A percentile compares a stretch with the other conserved stretches of the same genome.
phyloP scores from a whole-genome alignment of 2,329 filamentous ascomycete genomes.

The Penicillium vulpinum region DNA sequence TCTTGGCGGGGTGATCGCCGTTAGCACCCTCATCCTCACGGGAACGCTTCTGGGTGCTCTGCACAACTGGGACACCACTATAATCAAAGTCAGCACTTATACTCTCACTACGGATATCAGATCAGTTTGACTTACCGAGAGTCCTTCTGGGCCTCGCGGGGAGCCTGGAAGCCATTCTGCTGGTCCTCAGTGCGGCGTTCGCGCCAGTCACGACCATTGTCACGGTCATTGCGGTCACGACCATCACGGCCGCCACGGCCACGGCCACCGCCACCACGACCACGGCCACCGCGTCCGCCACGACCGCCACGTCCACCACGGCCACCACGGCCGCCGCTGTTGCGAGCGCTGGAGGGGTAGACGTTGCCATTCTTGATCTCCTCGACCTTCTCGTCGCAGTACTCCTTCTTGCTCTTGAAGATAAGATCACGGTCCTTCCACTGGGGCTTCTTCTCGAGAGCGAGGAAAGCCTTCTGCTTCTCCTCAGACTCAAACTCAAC shows the following conservation, averaged over 20 bases:
- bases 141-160: conserved; percentile 41
- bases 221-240: conserved; percentile 29
- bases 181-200: conserved; percentile 48
- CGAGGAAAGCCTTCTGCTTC: conserved; percentile 75
- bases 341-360: conserved; percentile 46
- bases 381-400: conserved; percentile 74
- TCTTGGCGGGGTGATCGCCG: conserved; percentile 48
- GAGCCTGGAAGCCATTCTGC: conserved; percentile 41
- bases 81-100: conserved; percentile 2
- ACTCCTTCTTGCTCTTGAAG: conserved; percentile 85
- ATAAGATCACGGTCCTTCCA: conserved; percentile 78
- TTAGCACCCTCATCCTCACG: conserved; percentile 43
- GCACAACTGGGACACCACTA: conserved; percentile 48
- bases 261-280: conserved; percentile 46
- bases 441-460: conserved; percentile 74
- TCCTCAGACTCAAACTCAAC: conserved; percentile 86
- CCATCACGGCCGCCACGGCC: conserved; percentile 32
- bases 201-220: conserved; percentile 43
- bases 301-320: conserved; percentile 44
- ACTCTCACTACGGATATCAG: background rate
- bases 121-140: conserved; percentile 37
- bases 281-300: conserved; percentile 43
- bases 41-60: conserved; percentile 49
- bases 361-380: conserved; percentile 71
- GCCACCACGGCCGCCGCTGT: conserved; percentile 47